phyloP scores from a whole-genome alignment of 2,329 filamentous ascomycete species.

The Neofusicoccum kwambonambiense region DNA sequence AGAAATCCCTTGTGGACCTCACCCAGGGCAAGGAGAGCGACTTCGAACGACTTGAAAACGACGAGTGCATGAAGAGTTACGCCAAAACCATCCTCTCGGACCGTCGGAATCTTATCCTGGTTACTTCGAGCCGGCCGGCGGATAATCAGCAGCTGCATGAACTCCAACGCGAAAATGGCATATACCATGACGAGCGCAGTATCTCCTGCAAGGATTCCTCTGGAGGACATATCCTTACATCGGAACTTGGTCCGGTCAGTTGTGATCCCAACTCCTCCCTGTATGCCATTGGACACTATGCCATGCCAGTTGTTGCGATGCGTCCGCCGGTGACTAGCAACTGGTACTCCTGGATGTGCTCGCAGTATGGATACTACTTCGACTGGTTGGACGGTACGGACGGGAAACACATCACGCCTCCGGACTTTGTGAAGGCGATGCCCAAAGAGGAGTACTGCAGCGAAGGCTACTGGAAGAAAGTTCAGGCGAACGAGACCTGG shows the following conservation, averaged over 20 bases:
- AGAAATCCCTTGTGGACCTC: not conserved
- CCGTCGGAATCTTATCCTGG: conserved; percentile 21
- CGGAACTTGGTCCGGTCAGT: not conserved
- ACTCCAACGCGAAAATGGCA: not conserved
- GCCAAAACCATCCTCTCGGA: conserved; percentile 20
- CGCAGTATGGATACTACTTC: not conserved
- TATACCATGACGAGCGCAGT: not conserved
- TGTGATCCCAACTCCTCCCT: not conserved
- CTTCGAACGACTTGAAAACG: conserved; percentile 20
- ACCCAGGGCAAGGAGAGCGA: not conserved
- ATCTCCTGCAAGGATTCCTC: not conserved
- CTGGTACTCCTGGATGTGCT: conserved; percentile 20
- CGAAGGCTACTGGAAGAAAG: conserved; percentile 4
- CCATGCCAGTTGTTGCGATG: conserved; percentile 13
- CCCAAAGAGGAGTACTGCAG: conserved; percentile 3
- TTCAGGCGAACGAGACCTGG: not conserved
- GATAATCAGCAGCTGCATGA: not conserved
- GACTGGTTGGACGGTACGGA: no score
- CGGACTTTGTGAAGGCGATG: no score
- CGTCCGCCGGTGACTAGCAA: not conserved
- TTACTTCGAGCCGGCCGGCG: not conserved
- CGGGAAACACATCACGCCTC: no score
- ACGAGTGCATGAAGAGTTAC: conserved; percentile 24
- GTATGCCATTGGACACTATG: not conserved
- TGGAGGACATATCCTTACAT: not conserved